A percentile compares a stretch with the other conserved stretches of the same genome.
Evolutionary conservation across 108 stramenopile genomes (phyloP).

Genomic region (Heterococcus sp.): DNA sequence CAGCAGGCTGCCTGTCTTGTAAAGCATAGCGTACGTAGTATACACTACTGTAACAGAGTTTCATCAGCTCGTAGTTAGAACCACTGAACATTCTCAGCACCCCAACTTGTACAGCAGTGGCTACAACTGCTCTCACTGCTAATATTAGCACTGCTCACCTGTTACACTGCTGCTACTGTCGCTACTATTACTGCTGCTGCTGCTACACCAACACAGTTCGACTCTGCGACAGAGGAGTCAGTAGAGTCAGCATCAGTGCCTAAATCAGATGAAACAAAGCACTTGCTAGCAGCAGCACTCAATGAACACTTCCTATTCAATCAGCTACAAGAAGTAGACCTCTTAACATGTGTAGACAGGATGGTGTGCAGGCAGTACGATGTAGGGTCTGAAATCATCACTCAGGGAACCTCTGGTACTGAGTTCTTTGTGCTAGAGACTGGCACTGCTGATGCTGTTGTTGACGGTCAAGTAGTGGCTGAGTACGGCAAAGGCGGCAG

Average conservation of each 20-base stretch:
- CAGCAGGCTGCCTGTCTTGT: no score
- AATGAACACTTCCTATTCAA: conserved; percentile 49
- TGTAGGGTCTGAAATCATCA: conserved; percentile 27
- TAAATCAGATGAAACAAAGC: conserved; percentile 10
- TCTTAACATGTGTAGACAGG: conserved; percentile 40
- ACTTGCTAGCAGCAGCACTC: conserved; percentile 31
- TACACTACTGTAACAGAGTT: neutral
- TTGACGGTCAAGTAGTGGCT: neutral
- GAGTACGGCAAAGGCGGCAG: neutral
- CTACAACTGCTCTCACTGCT: neutral
- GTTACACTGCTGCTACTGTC: neutral
- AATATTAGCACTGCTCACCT: neutral
- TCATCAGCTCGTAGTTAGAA: neutral
- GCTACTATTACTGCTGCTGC: neutral
- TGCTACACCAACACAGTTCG: neutral
- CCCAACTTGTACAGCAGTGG: neutral
- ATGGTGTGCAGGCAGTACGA: conserved; percentile 17
- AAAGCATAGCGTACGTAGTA: no score
- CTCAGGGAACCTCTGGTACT: conserved; percentile 49
- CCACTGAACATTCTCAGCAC: neutral
- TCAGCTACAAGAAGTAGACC: conserved; percentile 41
- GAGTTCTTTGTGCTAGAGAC: conserved; percentile 49
- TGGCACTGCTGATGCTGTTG: conserved; percentile 19
- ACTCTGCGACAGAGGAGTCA: neutral
- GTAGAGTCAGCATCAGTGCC: neutral